These are phyloP conservation scores for Cystofilobasidium capitatum DNA, from an alignment of 768 basidiomycete species.

Conservation along the genomic window DNA sequence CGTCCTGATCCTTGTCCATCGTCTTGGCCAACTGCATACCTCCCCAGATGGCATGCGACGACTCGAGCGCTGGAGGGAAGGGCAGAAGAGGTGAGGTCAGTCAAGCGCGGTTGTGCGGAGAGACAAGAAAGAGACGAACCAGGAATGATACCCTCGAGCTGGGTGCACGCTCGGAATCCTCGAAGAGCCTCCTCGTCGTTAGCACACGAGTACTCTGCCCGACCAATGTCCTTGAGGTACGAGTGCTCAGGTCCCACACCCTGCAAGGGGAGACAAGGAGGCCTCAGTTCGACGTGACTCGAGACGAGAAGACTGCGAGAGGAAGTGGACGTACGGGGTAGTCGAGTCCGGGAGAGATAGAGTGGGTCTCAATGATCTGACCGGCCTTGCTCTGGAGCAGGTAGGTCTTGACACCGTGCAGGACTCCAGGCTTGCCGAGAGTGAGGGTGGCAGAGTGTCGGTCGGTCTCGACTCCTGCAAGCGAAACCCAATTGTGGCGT, in stretches of 20 bases:
- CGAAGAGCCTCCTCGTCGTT: constrained; percentile 89
- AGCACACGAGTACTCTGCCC: constrained; percentile 86
- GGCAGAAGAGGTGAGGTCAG: not conserved
- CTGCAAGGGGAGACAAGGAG: constrained; percentile 43
- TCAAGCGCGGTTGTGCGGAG: constrained; percentile 5
- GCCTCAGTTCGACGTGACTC: not conserved
- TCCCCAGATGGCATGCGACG: constrained; percentile 91
- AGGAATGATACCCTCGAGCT: constrained; percentile 94
- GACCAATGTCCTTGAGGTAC: constrained; percentile 86
- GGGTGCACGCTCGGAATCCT: constrained; percentile 83
- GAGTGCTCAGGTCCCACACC: constrained; percentile 98
- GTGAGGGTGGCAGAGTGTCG: constrained; percentile 87
- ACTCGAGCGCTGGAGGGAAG: constrained; percentile 63
- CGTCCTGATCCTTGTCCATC: constrained; percentile 68
- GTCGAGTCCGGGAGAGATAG: constrained; percentile 89
- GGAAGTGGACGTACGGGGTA: constrained; percentile 43
- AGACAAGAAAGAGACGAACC: constrained; percentile 39
- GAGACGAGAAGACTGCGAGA: not conserved
- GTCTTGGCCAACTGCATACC: constrained; percentile 75
- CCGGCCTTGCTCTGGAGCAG: constrained; percentile 78
- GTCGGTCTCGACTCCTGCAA: constrained; percentile 65
- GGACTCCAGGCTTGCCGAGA: constrained; percentile 81
- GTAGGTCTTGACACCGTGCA: constrained; percentile 94
- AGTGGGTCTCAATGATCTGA: constrained; percentile 95
- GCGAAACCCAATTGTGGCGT: not conserved